Evolutionary conservation across 768 basidiomycete species (phyloP), one percentile per base, ranked within the genome.

Genomic region (Rhodotorula graminis): DNA sequence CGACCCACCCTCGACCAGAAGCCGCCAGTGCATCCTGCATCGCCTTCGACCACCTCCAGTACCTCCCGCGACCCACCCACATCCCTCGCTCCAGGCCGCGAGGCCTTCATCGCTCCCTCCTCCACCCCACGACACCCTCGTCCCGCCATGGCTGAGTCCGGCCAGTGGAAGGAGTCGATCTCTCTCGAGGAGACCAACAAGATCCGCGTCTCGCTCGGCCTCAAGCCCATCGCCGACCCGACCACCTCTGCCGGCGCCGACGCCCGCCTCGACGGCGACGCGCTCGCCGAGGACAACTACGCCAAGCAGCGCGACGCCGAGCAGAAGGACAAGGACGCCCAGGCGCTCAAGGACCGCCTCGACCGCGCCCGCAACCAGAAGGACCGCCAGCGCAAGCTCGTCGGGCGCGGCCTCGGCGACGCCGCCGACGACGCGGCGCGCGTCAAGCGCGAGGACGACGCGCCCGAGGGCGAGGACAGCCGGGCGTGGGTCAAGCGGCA

Each of bases 101-200:
- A 10, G 37, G 9, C 37, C 14, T 42, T 37, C 37, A 25, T 40
- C 58, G 40, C 59, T 42, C 5, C 27, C 59, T 46, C 27, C 52
- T 46, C 53, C 11, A 40, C 40, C 33, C 42, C 67, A 19, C 67
- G 12, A 25, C 47, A 15, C 42, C 57, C 27, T 31, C 50, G n/a
- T 31, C 53, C n/a, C 40, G 18, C 50, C 49, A 53, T 56, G 65
- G 14, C 31, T 42, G 66, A 72, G 12, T 58, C 71, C 9, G 52
- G 61, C 2, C 64, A 65, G 89, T 92, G 84, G 87, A 91, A 81
- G 89, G 90, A 79, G 75, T 75, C 74, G 76, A 90, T 95, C 80
- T 90, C 90, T 79, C 86, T 95, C 79, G 92, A 93, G 79, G 92
- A 94, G 84, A 94, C 93, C 50, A 94, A 94, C 85, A 93, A 90